A percentile compares a stretch with the other conserved stretches of the same genome.
phyloP scores from a whole-genome alignment of 2,329 filamentous ascomycete genomes.

The Aspergillus awamori region DNA sequence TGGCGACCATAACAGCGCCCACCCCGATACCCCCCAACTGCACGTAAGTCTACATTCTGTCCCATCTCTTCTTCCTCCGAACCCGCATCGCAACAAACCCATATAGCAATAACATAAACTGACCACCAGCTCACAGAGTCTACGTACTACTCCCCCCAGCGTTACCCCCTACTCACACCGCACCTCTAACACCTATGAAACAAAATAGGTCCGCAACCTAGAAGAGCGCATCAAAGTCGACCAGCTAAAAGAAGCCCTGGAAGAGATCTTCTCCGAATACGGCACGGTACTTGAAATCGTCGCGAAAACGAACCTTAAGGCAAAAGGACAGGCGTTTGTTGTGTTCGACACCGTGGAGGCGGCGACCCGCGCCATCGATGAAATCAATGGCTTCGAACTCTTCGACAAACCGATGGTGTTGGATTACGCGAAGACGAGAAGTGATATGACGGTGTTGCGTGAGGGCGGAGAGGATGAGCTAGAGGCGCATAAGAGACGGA shows the following conservation, averaged over 20 bases:
- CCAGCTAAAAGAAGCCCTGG: conserved; percentile 71
- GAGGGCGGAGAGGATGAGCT: conserved; percentile 78
- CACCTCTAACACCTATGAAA: conserved; percentile 16
- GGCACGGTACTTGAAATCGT: conserved; percentile 82
- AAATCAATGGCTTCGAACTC: conserved; percentile 88
- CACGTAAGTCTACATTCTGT: conserved; percentile 37
- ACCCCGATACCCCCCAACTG: conserved; percentile 40
- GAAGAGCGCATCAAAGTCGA: conserved; percentile 89
- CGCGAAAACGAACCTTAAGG: conserved; percentile 85
- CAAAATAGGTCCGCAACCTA: conserved; percentile 69
- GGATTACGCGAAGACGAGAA: conserved; percentile 77
- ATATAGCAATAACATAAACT: conserved; percentile 10
- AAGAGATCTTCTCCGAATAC: conserved; percentile 83
- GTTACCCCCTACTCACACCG: conserved; percentile 13
- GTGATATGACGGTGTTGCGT: conserved; percentile 81
- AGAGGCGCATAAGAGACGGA: conserved; percentile 80
- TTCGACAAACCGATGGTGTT: conserved; percentile 90
- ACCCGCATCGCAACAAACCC: neutral
- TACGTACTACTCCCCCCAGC: conserved; percentile 37
- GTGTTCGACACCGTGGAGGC: conserved; percentile 82
- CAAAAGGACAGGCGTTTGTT: conserved; percentile 93
- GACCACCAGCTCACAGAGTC: conserved; percentile 36
- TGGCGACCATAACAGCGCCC: conserved; percentile 40
- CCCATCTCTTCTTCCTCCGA: neutral
- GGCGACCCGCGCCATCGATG: conserved; percentile 80